Conservation (phyloP, 1,284 basidiomycete species). For the Moesziomyces sp. region DNA sequence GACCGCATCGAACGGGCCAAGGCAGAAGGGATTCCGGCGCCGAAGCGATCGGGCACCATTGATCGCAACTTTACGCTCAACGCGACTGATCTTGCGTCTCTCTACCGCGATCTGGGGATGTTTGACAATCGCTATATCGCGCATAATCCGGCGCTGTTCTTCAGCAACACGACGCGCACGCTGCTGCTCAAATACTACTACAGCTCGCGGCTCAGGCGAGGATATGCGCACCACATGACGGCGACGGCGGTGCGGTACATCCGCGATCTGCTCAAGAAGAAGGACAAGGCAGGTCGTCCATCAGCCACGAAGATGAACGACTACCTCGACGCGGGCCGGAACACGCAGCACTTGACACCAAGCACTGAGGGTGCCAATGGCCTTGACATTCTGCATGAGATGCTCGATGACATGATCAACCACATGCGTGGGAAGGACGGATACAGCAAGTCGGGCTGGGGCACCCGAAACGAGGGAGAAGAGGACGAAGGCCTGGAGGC, state of each 20-base stretch:
- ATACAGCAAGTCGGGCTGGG: conserved; percentile 33
- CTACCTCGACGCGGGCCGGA: not conserved
- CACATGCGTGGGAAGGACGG: conserved; percentile 41
- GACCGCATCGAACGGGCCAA: conserved; percentile 38
- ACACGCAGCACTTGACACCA: conserved; percentile 11
- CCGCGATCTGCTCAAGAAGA: conserved; percentile 52
- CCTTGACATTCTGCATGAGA: conserved; percentile 61
- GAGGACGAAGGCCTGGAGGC: conserved; percentile 6
- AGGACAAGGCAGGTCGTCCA: conserved; percentile 20
- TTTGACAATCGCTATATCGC: conserved; percentile 92
- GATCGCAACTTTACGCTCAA: conserved; percentile 26
- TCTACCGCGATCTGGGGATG: conserved; percentile 78
- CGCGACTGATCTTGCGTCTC: conserved; percentile 64
- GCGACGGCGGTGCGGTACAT: conserved; percentile 71
- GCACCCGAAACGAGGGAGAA: conserved; percentile 14
- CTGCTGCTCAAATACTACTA: conserved; percentile 91
- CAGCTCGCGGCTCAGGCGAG: conserved; percentile 78
- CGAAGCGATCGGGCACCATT: conserved; percentile 13
- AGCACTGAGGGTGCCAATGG: conserved; percentile 7
- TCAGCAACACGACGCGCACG: conserved; percentile 82
- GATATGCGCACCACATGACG: conserved; percentile 88
- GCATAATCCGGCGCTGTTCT: conserved; percentile 84
- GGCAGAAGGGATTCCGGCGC: conserved; percentile 20
- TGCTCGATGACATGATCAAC: conserved; percentile 61
- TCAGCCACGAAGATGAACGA: conserved; percentile 1